Base-by-base conservation (phyloP, 257 asterid genomes). In the Fraxinus excelsior region DNA sequence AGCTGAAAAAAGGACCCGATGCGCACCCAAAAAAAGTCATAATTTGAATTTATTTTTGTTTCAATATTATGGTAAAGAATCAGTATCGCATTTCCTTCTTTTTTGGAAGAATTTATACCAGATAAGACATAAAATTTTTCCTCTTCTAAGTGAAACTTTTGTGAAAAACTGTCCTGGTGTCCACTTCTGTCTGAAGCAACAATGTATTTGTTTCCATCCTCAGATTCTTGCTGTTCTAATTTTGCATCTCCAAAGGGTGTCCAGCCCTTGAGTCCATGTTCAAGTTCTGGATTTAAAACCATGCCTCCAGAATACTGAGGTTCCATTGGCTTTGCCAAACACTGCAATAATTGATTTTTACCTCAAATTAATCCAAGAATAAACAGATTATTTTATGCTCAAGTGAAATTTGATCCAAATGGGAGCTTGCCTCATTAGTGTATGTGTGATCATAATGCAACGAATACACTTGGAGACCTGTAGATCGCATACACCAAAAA, bases 281-380 rank as follows among this genome's bases (percentile, higher is more conserved):
- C 44, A 19, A 82, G 56, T 46, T 82, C 80, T 64, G 86, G 80
- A 72, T 85, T 82, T 23, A 69, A 68, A 49, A 80, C 81, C 18
- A 85, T 82, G 25, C 89, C 87, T 72, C 89, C 87, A 23, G 58
- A 29, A 67, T 85, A 82, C 44, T 82, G 87, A 73, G 89, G 83
- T 38, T 72, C 72, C 21, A 80, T 67, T 53, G 89, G 89, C 11
- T 70, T 78, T 72, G 68, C 60, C 79, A 82, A 76, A 62, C 89
- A 85, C 87, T 85, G 78, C 16, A 46, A 62, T 26, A 62, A 62
- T 25, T 62, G 35, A 3, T 62, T 62, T 62, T 25, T 26, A 26
- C 68, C 68, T 11, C 68, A 26, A 25, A 23, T 62, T 26, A 26
- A 62, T 62, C 68, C 34, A 62, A 23, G 35, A 62, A 12, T 62